phyloP scores from a whole-genome alignment of 2,329 filamentous ascomycete genomes.

The Bipolaris gigantea region DNA sequence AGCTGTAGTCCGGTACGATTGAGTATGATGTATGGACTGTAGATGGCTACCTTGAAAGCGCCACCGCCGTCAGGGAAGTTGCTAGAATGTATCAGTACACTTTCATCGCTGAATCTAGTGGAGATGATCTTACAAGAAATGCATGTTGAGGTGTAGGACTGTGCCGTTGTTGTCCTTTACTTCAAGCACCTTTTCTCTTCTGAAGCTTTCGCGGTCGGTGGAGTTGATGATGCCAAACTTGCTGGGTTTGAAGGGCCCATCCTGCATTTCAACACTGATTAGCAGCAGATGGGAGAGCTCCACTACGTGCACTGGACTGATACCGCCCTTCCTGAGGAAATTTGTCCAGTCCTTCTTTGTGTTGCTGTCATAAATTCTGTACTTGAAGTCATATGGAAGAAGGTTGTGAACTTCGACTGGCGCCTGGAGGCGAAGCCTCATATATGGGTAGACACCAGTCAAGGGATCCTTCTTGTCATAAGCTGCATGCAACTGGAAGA shows the following conservation, averaged over 20 bases:
- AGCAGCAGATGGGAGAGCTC: constrained; percentile 91
- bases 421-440: constrained; percentile 88
- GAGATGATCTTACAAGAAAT: constrained; percentile 69
- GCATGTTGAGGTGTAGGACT: constrained; percentile 77
- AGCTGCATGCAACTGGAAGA: constrained; percentile 90
- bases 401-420: constrained; percentile 94
- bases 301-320: constrained; percentile 96
- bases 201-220: constrained; percentile 83
- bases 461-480: constrained; percentile 84
- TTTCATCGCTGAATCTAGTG: neutral
- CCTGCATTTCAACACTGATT: constrained; percentile 94
- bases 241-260: constrained; percentile 90
- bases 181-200: constrained; percentile 74
- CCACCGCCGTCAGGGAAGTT: constrained; percentile 88
- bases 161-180: constrained; percentile 85
- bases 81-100: constrained; percentile 32
- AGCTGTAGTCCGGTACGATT: constrained; percentile 94
- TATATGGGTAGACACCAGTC: constrained; percentile 85
- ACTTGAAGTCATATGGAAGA: constrained; percentile 97
- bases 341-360: constrained; percentile 99
- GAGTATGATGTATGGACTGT: constrained; percentile 89
- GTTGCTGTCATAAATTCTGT: constrained; percentile 97
- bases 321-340: constrained; percentile 91
- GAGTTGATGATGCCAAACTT: constrained; percentile 98
- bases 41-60: constrained; percentile 93